Evolutionary conservation across 768 basidiomycete species (phyloP).

Genomic region (Gymnopilus junonius): DNA sequence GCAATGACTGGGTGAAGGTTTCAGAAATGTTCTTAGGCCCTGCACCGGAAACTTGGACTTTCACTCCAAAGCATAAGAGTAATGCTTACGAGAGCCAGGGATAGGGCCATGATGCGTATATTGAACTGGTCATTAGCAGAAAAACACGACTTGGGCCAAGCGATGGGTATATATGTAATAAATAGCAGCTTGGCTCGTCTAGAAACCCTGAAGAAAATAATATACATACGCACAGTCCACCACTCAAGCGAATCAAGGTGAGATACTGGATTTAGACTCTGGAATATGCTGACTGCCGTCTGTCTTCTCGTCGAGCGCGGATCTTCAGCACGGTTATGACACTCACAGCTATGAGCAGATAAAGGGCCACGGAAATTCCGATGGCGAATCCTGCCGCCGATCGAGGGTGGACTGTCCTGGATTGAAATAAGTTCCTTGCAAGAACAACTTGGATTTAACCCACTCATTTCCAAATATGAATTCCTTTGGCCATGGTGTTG

Average conservation of each 20-base stretch:
- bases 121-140: background rate
- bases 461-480: background rate
- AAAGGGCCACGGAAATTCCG: background rate
- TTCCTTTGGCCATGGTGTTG: background rate
- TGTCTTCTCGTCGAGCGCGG: background rate
- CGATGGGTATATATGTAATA: background rate
- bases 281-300: background rate
- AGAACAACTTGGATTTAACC: background rate
- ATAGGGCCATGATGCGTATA: conserved; percentile 14
- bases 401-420: background rate
- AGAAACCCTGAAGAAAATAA: background rate
- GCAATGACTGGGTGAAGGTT: conserved; percentile 90
- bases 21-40: conserved; percentile 95
- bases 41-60: conserved; percentile 80
- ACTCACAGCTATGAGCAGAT: background rate
- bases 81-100: conserved; percentile 71
- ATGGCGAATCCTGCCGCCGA: background rate
- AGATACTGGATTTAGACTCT: background rate
- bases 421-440: background rate
- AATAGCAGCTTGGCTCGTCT: background rate
- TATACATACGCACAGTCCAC: too few species aligned
- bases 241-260: too few species aligned
- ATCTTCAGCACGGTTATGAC: background rate
- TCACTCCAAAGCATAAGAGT: conserved; percentile 94
- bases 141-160: background rate